These are phyloP conservation scores for Ustilago xerochloae DNA, from an alignment of 1,284 basidiomycete species.

Conservation along the genomic window DNA sequence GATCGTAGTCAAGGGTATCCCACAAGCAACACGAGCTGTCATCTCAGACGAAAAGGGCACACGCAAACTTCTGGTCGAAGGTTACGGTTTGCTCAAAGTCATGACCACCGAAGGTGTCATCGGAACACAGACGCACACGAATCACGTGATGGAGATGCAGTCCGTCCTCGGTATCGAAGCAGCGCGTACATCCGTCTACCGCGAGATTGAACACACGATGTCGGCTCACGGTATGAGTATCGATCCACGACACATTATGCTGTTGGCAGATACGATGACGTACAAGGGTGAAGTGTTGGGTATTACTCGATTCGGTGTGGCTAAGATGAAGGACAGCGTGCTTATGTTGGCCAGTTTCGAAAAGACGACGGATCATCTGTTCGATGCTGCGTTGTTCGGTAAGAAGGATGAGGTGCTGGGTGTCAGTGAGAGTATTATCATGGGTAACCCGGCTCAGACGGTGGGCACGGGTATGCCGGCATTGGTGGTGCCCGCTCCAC, in stretches of 20 bases:
- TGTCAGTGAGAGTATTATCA: constrained; percentile 99
- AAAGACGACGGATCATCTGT: constrained; percentile 98
- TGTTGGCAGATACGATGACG: constrained; percentile 97
- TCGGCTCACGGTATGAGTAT: constrained; percentile 97
- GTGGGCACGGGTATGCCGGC: constrained; percentile 83
- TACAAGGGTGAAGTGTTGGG: constrained; percentile 99
- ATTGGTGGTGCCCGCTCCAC: constrained; percentile 50
- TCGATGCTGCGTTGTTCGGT: constrained; percentile 95
- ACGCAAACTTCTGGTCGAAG: constrained; percentile 72
- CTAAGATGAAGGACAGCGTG: constrained; percentile 99
- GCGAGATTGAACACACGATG: constrained; percentile 97
- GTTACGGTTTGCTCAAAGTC: constrained; percentile 95
- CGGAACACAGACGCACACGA: constrained; percentile 90
- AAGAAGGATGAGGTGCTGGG: constrained; percentile 95
- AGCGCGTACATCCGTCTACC: constrained; percentile 91
- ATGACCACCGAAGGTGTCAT: constrained; percentile 98
- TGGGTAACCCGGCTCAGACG: constrained; percentile 96
- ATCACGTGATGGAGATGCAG: constrained; percentile 96
- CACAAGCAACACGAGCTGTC: constrained; percentile 60
- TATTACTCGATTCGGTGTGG: constrained; percentile 99
- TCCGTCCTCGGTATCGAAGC: constrained; percentile 97
- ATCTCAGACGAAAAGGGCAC: constrained; percentile 66
- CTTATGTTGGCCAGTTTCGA: constrained; percentile 99
- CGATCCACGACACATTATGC: constrained; percentile 98
- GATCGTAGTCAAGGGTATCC: constrained; percentile 67